A percentile compares a stretch with the other conserved stretches of the same genome.
Evolutionary conservation across 2,329 filamentous ascomycete species (phyloP).

Genomic region (Fusarium secorum): DNA sequence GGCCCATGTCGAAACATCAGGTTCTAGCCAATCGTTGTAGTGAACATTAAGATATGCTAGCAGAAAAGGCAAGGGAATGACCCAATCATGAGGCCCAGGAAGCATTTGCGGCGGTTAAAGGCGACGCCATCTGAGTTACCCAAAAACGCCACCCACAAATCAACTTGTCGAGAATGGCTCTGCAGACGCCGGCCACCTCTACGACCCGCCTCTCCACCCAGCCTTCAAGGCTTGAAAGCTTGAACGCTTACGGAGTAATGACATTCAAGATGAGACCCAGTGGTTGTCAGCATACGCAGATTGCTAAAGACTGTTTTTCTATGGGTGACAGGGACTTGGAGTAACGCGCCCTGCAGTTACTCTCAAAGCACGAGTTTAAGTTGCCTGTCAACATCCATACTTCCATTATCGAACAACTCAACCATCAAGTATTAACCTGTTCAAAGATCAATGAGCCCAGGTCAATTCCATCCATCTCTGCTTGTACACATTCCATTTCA

Average conservation of each 20-base stretch:
- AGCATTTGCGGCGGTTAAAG: constrained; percentile 7
- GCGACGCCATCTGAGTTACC: neutral
- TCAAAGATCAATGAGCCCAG: neutral
- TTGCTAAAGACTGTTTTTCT: neutral
- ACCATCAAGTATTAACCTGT: neutral
- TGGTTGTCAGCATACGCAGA: neutral
- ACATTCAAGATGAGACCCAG: neutral
- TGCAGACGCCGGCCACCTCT: constrained; percentile 28
- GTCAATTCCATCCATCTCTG: neutral
- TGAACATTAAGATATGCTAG: neutral
- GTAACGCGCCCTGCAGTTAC: too few species aligned
- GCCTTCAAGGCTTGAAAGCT: neutral
- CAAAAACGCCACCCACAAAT: constrained; percentile 7
- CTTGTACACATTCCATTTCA: too few species aligned
- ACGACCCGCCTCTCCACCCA: constrained; percentile 9
- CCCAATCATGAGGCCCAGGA: neutral
- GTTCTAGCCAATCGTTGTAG: neutral
- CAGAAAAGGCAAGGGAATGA: neutral
- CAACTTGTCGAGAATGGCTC: neutral
- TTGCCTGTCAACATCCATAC: neutral
- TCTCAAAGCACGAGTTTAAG: too few species aligned
- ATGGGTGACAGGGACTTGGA: neutral
- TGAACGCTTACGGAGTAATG: neutral
- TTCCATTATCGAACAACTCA: neutral
- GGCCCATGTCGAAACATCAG: neutral